A percentile compares a stretch with the other conserved stretches of the same genome.
Evolutionary conservation across 148 eudicot species (phyloP).

Genomic region (Beta vulgaris): DNA sequence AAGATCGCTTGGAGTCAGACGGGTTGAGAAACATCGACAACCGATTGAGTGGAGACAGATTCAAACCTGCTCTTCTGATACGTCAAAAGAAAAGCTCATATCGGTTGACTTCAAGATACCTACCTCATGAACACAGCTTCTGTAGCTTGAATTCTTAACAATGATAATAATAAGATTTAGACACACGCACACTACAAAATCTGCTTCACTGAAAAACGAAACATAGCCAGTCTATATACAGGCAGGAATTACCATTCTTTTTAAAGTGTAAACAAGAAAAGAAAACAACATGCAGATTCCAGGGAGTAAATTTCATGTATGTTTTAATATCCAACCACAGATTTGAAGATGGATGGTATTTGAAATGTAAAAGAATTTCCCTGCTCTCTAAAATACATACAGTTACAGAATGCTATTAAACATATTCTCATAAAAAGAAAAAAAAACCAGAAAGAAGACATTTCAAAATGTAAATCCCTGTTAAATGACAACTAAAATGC

Average conservation of each 20-base stretch:
- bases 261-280: background rate
- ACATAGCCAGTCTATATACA: background rate
- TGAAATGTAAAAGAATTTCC: constrained; percentile 10
- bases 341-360: background rate
- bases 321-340: background rate
- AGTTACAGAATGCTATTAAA: constrained; percentile 15
- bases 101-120: too few relatives aligned
- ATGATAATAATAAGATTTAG: too few relatives aligned
- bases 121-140: too few relatives aligned
- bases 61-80: too few relatives aligned
- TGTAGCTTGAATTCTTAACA: too few relatives aligned
- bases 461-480: constrained; percentile 16
- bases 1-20: too few relatives aligned
- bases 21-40: too few relatives aligned
- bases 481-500: constrained; percentile 19
- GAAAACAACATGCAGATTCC: background rate
- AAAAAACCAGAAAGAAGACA: background rate
- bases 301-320: background rate
- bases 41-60: too few relatives aligned
- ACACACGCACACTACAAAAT: background rate
- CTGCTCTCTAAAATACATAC: constrained; percentile 13
- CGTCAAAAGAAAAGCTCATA: too few relatives aligned
- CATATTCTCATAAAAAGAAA: background rate
- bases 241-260: background rate
- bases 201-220: background rate